Base-by-base conservation (phyloP, 202 grass and related monocot species). In the Alloteropsis angusta region DNA sequence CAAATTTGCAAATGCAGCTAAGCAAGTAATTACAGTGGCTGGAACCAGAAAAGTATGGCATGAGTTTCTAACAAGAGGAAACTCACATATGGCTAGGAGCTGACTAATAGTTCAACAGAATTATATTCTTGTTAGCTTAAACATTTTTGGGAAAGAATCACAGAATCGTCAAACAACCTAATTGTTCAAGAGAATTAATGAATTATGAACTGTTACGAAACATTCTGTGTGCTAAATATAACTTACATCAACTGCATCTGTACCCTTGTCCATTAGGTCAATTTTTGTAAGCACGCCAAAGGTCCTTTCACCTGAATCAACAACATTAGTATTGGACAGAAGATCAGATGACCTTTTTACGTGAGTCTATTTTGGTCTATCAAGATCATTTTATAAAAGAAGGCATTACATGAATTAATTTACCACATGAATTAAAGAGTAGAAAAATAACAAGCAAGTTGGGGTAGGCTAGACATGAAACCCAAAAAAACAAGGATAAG, bases 251-350 rank as follows among this genome's bases (percentile, higher is more conserved):
- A 93, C 87, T 64, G 91, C 91, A 84, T 93, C 85, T 0, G 91
- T 93, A 44, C 91, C 91, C 87, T 93, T 93, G 65, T 93, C 91
- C 91, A 93, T 93, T 62, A 93, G 82, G 80, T 93, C 91, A 44
- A 93, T 88, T 83, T 93, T 93, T 15, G 91, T 93, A 21, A 93
- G 87, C 30, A 93, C 91, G 23, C 91, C 91, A 63, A 90, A 76
- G 22, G 87, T 93, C 65, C 91, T 88, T 84, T 93, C 91, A 74
- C 91, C 91, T 93, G 75, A 67, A 81, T 35, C 16, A 35, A 6
- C 48, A 75, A 16, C 25, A 19, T 60, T 58, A 84, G 43, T n/a
- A 57, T 35, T 34, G 8, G 4, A 19, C 25, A 23, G 15, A 69
- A 32, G 11, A 43, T 17, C 15, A 9, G 8, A 30, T 14, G 3